phyloP scores from a whole-genome alignment of 306 rosid species.

The Dalbergia oliveri region DNA sequence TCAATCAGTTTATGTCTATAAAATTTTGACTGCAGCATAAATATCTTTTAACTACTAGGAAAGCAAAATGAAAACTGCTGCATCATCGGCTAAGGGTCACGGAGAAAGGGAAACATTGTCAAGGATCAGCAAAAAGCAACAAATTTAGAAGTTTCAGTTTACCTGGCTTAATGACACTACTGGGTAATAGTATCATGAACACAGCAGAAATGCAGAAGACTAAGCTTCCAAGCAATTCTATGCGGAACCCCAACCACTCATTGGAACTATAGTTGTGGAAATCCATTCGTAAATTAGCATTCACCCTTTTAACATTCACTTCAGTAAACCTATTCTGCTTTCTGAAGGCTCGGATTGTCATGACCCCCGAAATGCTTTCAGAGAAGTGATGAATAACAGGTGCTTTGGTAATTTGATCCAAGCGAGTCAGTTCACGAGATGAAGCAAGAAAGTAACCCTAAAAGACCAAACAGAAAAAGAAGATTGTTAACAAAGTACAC shows the following conservation, averaged over 20 bases:
- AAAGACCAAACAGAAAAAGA: slow-evolving; percentile 1
- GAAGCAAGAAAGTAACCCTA: slow-evolving; percentile 77
- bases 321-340: slow-evolving; percentile 57
- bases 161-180: slow-evolving; percentile 78
- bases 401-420: slow-evolving; percentile 84
- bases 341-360: slow-evolving; percentile 78
- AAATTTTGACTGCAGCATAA: not conserved
- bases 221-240: slow-evolving; percentile 74
- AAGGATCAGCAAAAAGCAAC: not conserved
- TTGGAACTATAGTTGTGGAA: slow-evolving; percentile 80
- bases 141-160: slow-evolving; percentile 7
- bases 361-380: slow-evolving; percentile 80
- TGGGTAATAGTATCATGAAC: slow-evolving; percentile 83
- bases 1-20: slow-evolving; percentile 20
- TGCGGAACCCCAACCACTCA: slow-evolving; percentile 81
- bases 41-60: not conserved
- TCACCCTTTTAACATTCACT: slow-evolving; percentile 69
- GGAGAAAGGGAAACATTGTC: not conserved
- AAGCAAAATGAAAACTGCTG: too few relatives aligned
- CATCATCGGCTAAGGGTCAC: too few relatives aligned
- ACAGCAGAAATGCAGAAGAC: slow-evolving; percentile 68
- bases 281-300: slow-evolving; percentile 75
- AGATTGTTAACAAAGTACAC: slow-evolving; percentile 11
- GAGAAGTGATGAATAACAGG: slow-evolving; percentile 88
- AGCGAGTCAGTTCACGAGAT: slow-evolving; percentile 81